phyloP scores from a whole-genome alignment of 257 asterid species.

The Thymus quinquecostatus region DNA sequence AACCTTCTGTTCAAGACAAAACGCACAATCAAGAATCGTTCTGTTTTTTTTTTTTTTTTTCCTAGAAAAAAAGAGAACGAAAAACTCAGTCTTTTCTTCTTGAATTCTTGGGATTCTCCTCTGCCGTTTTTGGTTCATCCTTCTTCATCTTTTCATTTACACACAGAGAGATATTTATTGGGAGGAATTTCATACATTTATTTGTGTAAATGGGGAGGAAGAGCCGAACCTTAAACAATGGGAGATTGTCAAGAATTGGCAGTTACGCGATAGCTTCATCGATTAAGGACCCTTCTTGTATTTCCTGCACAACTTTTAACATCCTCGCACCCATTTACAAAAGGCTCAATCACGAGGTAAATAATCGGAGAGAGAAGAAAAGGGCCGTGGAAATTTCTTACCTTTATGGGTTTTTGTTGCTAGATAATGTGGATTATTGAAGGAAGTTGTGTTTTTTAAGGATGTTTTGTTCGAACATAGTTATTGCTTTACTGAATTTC shows the following conservation, averaged over 20 bases:
- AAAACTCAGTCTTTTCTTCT: neutral
- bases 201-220: constrained; percentile 61
- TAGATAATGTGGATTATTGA: constrained; percentile 4
- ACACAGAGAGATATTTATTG: neutral
- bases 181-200: neutral
- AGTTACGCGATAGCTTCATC: constrained; percentile 84
- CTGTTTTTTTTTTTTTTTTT: neutral
- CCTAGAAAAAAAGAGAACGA: neutral
- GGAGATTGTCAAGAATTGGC: constrained; percentile 76
- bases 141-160: constrained; percentile 10
- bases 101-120: constrained; percentile 10
- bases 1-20: constrained; percentile 17
- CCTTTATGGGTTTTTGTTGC: neutral
- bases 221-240: constrained; percentile 46
- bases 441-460: neutral
- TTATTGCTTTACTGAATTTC: neutral
- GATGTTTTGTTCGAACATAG: neutral
- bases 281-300: constrained; percentile 69
- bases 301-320: constrained; percentile 97
- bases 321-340: constrained; percentile 98
- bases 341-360: constrained; percentile 73
- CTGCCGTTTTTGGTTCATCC: neutral
- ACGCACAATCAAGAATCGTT: constrained; percentile 8
- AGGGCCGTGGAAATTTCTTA: neutral
- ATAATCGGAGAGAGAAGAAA: neutral